Base-by-base conservation (phyloP, 257 asterid genomes). In the Capsicum chinense region DNA sequence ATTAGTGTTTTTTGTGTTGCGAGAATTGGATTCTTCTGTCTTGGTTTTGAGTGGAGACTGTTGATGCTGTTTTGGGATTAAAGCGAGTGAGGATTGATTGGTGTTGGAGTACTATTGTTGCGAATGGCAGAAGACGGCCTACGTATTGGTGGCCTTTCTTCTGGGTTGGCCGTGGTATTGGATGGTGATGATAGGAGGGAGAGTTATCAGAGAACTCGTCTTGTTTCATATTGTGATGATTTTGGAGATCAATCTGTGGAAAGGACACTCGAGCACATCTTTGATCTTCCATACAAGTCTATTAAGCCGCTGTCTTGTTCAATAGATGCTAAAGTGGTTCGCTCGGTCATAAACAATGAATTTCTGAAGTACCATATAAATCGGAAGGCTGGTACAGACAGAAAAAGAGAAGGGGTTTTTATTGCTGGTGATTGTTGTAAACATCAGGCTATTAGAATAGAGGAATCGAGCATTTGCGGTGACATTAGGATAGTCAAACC, bases 231-330 rank as follows among this genome's bases (percentile, higher is more conserved):
- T 83, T 93, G 98, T 90, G 95, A 92, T 86, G 92, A 90, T 87
- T 94, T 94, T 80, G 97, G 98, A 9, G 98, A 95, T 87, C 98
- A 93, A 86, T 93, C 99, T 13, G 92, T 94, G 87, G 99, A 95
- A 86, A 90, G 94, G 74, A 94, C 97, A 54, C 93, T 95, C 59
- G 99, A 95, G 60, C 98, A 95, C 87, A 92, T 95, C 67, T 95
- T 95, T 88, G 88, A 90, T 89, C 97, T 95, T 70, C 97, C 99
- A 35, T 92, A 86, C 86, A 92, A 91, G 85, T 89, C 94, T 5
- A 88, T 95, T 81, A 85, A 84, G 84, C 91, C 89, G 79, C 88
- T 93, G 91, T 84, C 87, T 82, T 83, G 89, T 83, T 92, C 93
- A 0, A 86, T 95, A 74, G 90, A 94, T 83, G 80, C 86, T 26